Base-by-base conservation (phyloP, 2,329 filamentous ascomycete genomes). In the Balansia obtecta region DNA sequence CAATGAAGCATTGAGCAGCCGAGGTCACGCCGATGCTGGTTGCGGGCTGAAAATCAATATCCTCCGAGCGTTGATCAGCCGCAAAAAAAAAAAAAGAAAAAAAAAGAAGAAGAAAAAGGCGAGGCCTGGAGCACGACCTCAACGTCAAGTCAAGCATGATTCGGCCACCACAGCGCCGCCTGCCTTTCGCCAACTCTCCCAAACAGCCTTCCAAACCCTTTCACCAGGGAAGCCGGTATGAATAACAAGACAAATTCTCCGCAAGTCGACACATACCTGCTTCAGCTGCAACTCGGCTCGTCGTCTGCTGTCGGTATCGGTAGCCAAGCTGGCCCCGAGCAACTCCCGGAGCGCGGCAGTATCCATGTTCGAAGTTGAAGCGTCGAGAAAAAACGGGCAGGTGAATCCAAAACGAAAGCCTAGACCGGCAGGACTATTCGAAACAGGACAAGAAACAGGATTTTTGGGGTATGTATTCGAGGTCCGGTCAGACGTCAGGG, bases 221-320 rank as follows among this genome's bases (percentile, higher is more conserved):
- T 27, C 5, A 7, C 27, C 27, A 27, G 27, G 27, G 8, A 27
- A 27, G 4, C 27, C 8, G 27, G 27, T 34, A 22, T 13, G 15
- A 44, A 22, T 13, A 18, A 44, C 32, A 22, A 22, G 33, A 27
- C 32, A 18, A 41, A 27, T 43, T 41, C 32, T n/a, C 39, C 45
- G 6, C 27, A 7, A 4, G 7, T 27, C 27, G 27, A 43, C 43
- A 59, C 81, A 66, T 75, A 91, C 87, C 74, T 83, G 77, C 75
- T 89, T 90, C 61, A 93, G 76, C 69, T 91, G 84, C 60, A 85
- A 71, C 73, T 93, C 87, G 65, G 86, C 85, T 68, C 82, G 77
- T 65, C 84, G 80, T 69, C 87, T 79, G 66, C 79, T 79, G 64
- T 88, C 85, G 63, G 83, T 78, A 69, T 88, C 83, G 59, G 82